Evolutionary conservation across 2,329 filamentous ascomycete genomes (phyloP), one percentile per base, ranked within the genome.

Genomic region (Claviceps digitariae): DNA sequence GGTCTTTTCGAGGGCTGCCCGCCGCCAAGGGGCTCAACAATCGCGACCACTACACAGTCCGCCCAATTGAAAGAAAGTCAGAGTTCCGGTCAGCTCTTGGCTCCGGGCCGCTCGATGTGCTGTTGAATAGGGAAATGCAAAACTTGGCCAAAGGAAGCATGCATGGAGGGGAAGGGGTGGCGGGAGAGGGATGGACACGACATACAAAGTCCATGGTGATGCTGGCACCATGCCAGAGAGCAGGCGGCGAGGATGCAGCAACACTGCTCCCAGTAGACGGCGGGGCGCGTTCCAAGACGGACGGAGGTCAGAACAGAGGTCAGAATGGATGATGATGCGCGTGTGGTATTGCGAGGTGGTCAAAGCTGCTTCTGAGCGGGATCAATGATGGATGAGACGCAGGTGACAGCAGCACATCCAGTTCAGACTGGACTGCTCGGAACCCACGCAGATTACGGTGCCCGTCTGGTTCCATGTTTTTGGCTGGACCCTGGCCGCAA

Each of bases 1-100:
- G 74, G 63, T 82, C 79, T 67, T 77, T 81, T 61, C 74, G 75
- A 60, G 78, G 73, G 64, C 66, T 71, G 59, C 73, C 74, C 61
- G 77, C 70, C 60, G 77, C 77, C 61, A 84, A 72, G 64, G 79
- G 78, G 65, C 79, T 81, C 72, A 84, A 71, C 69, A 84, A 74
- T 69, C 81, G 79, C 71, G 80, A 80, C 81, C 81, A 85, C 81
- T 84, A 60, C 31, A n/a, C 13, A 36, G 17, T 17, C 13, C 20
- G 31, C 10, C 27, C 20, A 29, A 17, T 3, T 6, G 21, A 36
- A 25, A 48, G 1, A 34, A 7, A 15, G 4, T 12, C 2, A 41
- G 43, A 31, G 31, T 20, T 44, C 41, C 4, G 8, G 48, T 56
- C 27, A 56, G 54, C 48, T 54, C 52, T 46, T 25, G 13, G 2